These are phyloP conservation scores for Candida krabiensis DNA, from an alignment of 805 yeast species.

Conservation along the genomic window DNA sequence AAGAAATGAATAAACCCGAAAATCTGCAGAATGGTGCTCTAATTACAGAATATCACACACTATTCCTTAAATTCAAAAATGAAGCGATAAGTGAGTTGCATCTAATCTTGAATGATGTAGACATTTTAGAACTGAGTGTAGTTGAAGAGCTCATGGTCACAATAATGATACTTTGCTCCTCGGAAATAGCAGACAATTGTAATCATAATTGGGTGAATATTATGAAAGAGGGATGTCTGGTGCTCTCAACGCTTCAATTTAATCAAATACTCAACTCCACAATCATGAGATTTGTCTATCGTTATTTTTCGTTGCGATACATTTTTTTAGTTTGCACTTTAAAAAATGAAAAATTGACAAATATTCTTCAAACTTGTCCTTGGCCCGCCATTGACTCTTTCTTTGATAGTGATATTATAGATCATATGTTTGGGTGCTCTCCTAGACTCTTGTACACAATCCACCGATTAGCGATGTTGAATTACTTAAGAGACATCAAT, in stretches of 20 bases:
- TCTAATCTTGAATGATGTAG: conserved; percentile 25
- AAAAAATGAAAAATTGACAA: conserved; percentile 15
- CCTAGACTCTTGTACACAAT: conserved; percentile 28
- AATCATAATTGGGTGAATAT: conserved; percentile 31
- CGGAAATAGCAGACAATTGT: conserved; percentile 32
- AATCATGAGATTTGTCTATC: conserved; percentile 30
- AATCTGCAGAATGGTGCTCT: conserved; percentile 1
- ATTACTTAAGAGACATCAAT: conserved; percentile 11
- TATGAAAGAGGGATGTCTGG: conserved; percentile 31
- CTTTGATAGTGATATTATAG: conserved; percentile 27
- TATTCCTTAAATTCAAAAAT: conserved; percentile 26
- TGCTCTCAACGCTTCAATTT: conserved; percentile 24
- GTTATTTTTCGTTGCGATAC: conserved; percentile 33
- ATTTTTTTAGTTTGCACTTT: conserved; percentile 28
- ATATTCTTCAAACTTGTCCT: conserved; percentile 19
- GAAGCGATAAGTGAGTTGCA: conserved; percentile 31
- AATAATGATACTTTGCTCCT: conserved; percentile 30
- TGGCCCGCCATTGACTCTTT: conserved; percentile 27
- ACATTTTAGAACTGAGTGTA: conserved; percentile 19
- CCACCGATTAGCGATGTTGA: conserved; percentile 22
- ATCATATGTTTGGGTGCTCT: conserved; percentile 37
- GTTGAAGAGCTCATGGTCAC: conserved; percentile 31
- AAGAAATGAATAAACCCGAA: conserved; percentile 9
- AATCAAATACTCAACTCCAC: conserved; percentile 22
- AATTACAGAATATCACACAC: conserved; percentile 6